Base-by-base conservation (phyloP, 1,284 basidiomycete species). In the Puccinia sorghi region DNA sequence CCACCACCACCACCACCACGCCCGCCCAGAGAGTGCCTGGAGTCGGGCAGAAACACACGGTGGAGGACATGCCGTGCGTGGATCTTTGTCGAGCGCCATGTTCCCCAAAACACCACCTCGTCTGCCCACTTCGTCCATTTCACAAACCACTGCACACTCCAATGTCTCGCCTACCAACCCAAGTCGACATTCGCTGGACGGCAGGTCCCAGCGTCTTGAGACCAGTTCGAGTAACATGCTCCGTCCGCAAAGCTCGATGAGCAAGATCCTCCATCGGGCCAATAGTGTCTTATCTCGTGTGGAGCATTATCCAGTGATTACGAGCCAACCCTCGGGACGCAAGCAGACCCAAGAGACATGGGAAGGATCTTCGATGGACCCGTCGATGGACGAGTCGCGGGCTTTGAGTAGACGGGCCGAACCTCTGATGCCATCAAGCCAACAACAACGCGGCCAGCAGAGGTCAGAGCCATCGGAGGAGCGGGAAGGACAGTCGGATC, bases 101-200 rank as follows among this genome's bases (percentile, higher is more conserved):
- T 75, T 75, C 64, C 73, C 73, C n/a, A 75, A 56, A 27, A 66
- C 73, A 8, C 75, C 75, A 13, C 54, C 64, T 5, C 66, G 75
- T 41, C 32, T 77, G 15, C 39, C 75, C 12, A 77, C 75, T 20
- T 54, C 54, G 3, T 64, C 52, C 15, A 43, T 77, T n/a, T 67
- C 64, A 5, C 63, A 67, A 46, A 43, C 66, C 37, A 77, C 63
- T 5, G 75, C 75, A 2, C 75, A 70, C 4, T 70, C 66, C 1
- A 41, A 77, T 41, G 25, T 59, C 20, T 77, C 75, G 4, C 66
- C 75, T 3, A 77, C 75, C 15, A 15, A 50, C 32, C 63, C 63
- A 25, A n/a, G 15, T 11, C 32, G 32, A 11, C 17, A n/a, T 8
- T 70, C 32, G 6, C 20, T 22, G 1, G 50, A 64, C 20, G 12